Evolutionary conservation across 257 asterid species (phyloP).

Genomic region (Echites panduratus): DNA sequence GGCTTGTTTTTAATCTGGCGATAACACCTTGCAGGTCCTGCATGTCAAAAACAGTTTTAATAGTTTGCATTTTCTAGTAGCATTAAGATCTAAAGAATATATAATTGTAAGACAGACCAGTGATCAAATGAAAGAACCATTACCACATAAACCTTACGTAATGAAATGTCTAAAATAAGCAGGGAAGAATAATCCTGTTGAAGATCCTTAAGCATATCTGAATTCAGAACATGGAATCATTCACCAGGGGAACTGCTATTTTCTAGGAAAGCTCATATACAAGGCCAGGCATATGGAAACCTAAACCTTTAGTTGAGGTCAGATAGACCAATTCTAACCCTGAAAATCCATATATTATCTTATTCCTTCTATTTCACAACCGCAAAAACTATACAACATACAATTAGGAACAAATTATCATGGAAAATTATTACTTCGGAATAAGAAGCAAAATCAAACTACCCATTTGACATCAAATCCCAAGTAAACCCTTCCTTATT

Average conservation of each 20-base stretch:
- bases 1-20: constrained; percentile 90
- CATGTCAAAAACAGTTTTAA: neutral
- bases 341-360: neutral
- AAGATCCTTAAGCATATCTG: neutral
- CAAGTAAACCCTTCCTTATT: neutral
- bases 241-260: neutral
- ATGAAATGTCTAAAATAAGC: neutral
- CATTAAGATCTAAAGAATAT: neutral
- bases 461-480: neutral
- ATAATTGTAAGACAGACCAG: neutral
- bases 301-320: neutral
- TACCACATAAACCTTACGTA: neutral
- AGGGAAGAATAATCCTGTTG: neutral
- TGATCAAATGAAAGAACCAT: neutral
- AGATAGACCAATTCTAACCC: neutral
- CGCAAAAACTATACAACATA: neutral
- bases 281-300: neutral
- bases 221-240: no score
- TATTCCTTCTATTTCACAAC: neutral
- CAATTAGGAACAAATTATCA: neutral
- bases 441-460: no score
- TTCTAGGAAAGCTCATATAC: no score
- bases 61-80: neutral
- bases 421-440: no score
- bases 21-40: constrained; percentile 91